phyloP scores from a whole-genome alignment of 192 early-diverging fungal genomes.

The Chytriomyces sp. region DNA sequence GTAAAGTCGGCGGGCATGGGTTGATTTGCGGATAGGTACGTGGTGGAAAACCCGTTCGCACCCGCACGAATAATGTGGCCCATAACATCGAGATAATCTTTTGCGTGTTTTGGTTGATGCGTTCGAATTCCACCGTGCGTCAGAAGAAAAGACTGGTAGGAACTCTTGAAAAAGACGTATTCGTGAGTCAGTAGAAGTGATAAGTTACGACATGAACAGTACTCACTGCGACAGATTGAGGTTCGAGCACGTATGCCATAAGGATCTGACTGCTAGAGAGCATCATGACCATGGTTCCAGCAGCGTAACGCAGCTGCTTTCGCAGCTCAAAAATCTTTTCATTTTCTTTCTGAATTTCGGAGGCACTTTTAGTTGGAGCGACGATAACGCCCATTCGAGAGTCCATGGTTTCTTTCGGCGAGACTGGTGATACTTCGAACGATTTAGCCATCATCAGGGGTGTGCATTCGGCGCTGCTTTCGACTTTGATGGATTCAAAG shows the following conservation, averaged over 20 bases:
- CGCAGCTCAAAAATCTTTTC: conserved; percentile 13
- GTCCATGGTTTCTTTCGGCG: conserved; percentile 1
- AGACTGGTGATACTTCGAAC: neutral
- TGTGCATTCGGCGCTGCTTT: neutral
- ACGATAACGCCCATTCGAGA: neutral
- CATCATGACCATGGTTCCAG: conserved; percentile 47
- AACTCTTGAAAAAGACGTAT: conserved; percentile 20
- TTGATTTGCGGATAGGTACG: conserved; percentile 26
- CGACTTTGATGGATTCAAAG: conserved; percentile 12
- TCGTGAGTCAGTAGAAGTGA: neutral
- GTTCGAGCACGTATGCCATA: conserved; percentile 46
- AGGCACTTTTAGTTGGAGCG: neutral
- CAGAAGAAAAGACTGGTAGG: conserved; percentile 47
- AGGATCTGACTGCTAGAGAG: conserved; percentile 48
- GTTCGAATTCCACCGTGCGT: conserved; percentile 45
- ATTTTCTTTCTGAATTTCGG: conserved; percentile 9
- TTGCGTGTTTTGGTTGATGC: conserved; percentile 30
- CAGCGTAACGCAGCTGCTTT: conserved; percentile 30
- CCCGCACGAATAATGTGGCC: conserved; percentile 19
- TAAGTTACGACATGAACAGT: neutral
- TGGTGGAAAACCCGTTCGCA: conserved; percentile 20
- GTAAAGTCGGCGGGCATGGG: neutral
- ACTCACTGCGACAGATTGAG: conserved; percentile 42
- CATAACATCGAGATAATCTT: conserved; percentile 38
- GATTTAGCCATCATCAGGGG: neutral